Conservation (phyloP, 345 rosid genomes). For the Salix udensis region DNA sequence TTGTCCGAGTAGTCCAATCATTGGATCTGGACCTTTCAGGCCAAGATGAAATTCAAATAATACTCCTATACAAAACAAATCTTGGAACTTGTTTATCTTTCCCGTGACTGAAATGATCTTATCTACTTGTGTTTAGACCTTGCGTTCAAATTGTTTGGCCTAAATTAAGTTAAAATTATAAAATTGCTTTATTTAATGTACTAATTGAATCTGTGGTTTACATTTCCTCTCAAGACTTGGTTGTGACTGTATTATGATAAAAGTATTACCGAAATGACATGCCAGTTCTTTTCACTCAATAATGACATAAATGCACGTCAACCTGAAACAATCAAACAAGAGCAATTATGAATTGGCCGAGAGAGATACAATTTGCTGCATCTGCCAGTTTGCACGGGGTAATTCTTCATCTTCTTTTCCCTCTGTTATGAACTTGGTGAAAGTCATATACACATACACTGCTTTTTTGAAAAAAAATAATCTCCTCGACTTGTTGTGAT, state of each 20-base stretch:
- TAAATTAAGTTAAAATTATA: neutral
- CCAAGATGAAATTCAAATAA: neutral
- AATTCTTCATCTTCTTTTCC: conserved; percentile 12
- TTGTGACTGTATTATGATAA: conserved; percentile 14
- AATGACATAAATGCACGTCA: conserved; percentile 56
- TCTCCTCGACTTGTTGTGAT: neutral
- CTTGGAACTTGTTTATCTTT: neutral
- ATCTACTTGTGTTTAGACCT: neutral
- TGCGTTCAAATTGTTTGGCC: neutral
- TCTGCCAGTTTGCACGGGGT: conserved; percentile 98
- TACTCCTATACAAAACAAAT: neutral
- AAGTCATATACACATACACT: neutral
- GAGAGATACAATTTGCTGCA: conserved; percentile 65
- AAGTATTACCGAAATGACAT: conserved; percentile 15
- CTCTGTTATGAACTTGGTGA: conserved; percentile 9
- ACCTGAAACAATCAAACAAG: conserved; percentile 89
- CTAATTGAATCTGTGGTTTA: neutral
- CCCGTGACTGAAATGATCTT: neutral
- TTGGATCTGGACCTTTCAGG: neutral
- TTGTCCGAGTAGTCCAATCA: neutral
- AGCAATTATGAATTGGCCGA: conserved; percentile 84
- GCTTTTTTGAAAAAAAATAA: neutral
- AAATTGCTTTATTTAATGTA: neutral
- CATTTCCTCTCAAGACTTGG: neutral
- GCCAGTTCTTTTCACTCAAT: conserved; percentile 72